phyloP scores from a whole-genome alignment of 352 stramenopile genomes.

The Globisporangium viniferum region DNA sequence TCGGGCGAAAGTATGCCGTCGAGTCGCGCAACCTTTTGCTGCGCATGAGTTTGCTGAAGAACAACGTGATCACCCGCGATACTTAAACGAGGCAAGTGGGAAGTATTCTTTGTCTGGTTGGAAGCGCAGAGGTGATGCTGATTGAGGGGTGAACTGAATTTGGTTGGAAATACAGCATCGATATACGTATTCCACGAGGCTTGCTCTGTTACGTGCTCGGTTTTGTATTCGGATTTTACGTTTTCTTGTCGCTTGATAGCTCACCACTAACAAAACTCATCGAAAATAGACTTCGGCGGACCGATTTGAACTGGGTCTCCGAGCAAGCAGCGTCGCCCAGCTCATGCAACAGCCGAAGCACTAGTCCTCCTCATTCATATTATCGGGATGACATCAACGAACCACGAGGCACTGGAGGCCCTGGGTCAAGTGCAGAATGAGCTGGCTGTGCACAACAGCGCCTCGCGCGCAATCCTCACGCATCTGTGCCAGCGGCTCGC shows the following conservation, averaged over 20 bases:
- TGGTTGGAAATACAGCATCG: slow-evolving; percentile 4
- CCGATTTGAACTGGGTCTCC: neutral
- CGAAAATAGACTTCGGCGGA: neutral
- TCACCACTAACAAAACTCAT: neutral
- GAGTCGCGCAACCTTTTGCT: slow-evolving; percentile 82
- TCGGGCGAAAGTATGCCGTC: slow-evolving; percentile 75
- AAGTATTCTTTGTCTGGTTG: neutral
- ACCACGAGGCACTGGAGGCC: slow-evolving; percentile 19
- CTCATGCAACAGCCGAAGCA: neutral
- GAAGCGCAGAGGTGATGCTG: neutral
- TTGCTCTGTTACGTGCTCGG: neutral
- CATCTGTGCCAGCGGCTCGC: slow-evolving; percentile 60
- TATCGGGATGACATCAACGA: neutral
- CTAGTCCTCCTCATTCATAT: neutral
- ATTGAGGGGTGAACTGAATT: slow-evolving; percentile 1
- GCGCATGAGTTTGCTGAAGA: slow-evolving; percentile 86
- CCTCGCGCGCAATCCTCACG: slow-evolving; percentile 57
- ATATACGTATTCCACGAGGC: neutral
- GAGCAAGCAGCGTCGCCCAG: neutral
- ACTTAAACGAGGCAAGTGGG: slow-evolving; percentile 21
- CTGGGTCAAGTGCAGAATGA: slow-evolving; percentile 51
- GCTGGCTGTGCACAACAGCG: slow-evolving; percentile 43
- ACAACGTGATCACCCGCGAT: slow-evolving; percentile 81
- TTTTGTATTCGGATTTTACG: neutral
- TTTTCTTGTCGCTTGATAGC: neutral